phyloP scores from a whole-genome alignment of 306 rosid genomes.

The Elaeagnus macrophylla region DNA sequence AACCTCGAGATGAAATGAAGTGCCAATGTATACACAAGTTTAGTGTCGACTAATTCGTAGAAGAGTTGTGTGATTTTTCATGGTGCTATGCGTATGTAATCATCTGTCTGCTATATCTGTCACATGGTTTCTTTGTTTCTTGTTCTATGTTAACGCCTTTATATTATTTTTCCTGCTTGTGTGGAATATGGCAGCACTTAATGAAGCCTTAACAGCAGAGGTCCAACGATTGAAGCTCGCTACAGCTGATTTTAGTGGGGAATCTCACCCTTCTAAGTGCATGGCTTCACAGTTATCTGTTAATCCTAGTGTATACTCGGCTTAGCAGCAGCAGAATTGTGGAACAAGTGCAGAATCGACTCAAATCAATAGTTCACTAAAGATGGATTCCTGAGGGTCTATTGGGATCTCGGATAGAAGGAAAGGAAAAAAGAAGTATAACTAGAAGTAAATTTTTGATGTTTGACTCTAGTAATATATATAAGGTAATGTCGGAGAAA shows the following conservation, averaged over 20 bases:
- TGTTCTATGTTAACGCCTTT: background rate
- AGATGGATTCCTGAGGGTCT: background rate
- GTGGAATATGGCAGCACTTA: slow-evolving; percentile 52
- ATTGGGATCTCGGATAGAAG: no score
- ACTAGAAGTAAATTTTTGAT: no score
- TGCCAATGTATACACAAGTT: no score
- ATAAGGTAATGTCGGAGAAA: no score
- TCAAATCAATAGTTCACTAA: slow-evolving; percentile 34
- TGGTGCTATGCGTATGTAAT: no score
- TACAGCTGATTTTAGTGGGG: slow-evolving; percentile 55
- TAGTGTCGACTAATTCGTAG: no score
- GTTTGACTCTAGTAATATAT: no score
- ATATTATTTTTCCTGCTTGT: slow-evolving; percentile 6
- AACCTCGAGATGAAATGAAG: no score
- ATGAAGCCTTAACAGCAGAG: slow-evolving; percentile 83
- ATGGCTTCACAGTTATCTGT: slow-evolving; percentile 44
- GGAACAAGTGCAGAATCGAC: slow-evolving; percentile 43
- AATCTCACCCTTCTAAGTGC: slow-evolving; percentile 49
- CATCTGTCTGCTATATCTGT: no score
- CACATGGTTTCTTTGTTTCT: no score
- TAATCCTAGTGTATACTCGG: slow-evolving; percentile 47
- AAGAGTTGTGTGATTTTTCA: no score
- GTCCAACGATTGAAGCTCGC: slow-evolving; percentile 84
- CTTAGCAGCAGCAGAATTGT: slow-evolving; percentile 54
- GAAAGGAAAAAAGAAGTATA: no score